Conservation (phyloP, 768 basidiomycete genomes). For the Suillus subaureus region DNA sequence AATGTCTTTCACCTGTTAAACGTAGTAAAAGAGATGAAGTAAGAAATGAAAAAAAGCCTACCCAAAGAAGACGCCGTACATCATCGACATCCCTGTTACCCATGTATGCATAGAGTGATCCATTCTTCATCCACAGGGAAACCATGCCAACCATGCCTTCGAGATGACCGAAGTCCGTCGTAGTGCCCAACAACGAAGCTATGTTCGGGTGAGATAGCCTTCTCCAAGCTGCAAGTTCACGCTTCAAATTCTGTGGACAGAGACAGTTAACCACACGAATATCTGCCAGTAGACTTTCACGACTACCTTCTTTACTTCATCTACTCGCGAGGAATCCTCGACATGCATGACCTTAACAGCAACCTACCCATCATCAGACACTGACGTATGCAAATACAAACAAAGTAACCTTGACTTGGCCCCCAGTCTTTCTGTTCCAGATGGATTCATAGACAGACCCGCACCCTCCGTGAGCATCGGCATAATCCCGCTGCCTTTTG, state of each 20-base stretch:
- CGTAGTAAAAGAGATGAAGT: background rate
- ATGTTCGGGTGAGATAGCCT: background rate
- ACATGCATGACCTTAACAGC: background rate
- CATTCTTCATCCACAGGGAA: background rate
- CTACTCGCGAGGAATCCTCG: no score
- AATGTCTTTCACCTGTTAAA: background rate
- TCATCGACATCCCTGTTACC: background rate
- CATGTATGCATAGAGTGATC: background rate
- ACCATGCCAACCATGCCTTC: background rate
- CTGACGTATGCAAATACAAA: background rate
- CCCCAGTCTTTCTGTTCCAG: background rate
- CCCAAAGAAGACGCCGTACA: background rate
- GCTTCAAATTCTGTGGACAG: background rate
- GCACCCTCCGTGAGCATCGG: background rate
- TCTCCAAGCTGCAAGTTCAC: constrained; percentile 3
- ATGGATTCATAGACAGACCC: background rate
- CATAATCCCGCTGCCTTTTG: background rate
- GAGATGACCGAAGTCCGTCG: background rate
- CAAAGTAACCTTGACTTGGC: background rate
- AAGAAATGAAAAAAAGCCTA: background rate
- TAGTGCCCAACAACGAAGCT: background rate
- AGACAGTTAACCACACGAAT: background rate
- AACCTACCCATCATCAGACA: background rate
- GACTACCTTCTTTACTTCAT: background rate
- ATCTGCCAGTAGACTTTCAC: background rate